A percentile compares a stretch with the other conserved stretches of the same genome.
Conservation (phyloP, 805 yeast genomes). For the Lachancea waltii region DNA sequence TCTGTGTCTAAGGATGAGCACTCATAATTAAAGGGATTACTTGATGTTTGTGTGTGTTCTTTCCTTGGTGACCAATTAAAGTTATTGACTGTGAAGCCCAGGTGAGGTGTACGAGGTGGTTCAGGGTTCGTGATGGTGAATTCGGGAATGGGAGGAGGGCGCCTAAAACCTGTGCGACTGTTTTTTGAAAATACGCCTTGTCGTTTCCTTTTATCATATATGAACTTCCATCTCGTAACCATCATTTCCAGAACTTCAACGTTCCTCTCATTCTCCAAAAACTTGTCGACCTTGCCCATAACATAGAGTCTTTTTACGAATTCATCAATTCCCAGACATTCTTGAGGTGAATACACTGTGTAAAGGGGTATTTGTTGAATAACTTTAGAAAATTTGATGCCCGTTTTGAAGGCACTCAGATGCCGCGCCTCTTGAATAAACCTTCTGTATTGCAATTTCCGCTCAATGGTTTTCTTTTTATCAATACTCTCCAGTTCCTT, state of each 20-base stretch:
- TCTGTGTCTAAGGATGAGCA: not conserved
- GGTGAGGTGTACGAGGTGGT: constrained; percentile 19
- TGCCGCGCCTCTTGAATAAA: constrained; percentile 64
- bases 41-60: not conserved
- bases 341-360: constrained; percentile 67
- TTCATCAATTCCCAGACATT: constrained; percentile 67
- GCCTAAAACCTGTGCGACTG: not conserved
- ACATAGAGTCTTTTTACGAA: constrained; percentile 58
- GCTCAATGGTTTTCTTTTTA: constrained; percentile 44
- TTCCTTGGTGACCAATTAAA: constrained; percentile 28
- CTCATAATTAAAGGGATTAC: not conserved
- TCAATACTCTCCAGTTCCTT: constrained; percentile 48
- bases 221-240: constrained; percentile 32
- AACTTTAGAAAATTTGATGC: constrained; percentile 57
- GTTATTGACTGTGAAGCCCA: constrained; percentile 25
- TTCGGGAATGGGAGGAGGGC: not conserved
- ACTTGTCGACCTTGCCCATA: constrained; percentile 48
- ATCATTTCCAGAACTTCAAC: constrained; percentile 34
- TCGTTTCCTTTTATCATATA: constrained; percentile 2
- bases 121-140: not conserved
- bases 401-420: constrained; percentile 51
- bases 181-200: not conserved
- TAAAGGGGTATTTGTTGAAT: constrained; percentile 68
- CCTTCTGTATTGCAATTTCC: constrained; percentile 52
- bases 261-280: constrained; percentile 28